These are phyloP conservation scores for Blumeria graminis DNA, from an alignment of 2,329 filamentous ascomycete species.

Conservation along the genomic window DNA sequence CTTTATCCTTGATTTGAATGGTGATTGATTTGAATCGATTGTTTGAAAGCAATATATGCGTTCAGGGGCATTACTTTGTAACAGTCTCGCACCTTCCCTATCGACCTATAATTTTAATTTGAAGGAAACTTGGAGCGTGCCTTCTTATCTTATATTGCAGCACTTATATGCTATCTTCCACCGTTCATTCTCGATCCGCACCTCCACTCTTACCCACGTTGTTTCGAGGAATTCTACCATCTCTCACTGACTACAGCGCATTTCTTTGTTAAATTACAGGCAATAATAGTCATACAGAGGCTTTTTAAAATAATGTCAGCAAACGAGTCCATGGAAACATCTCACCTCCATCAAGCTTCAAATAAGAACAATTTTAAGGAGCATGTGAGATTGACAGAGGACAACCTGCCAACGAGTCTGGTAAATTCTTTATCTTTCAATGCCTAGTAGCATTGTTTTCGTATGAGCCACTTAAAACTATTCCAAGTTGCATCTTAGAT, in stretches of 20 bases:
- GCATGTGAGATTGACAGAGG: conserved; percentile 9
- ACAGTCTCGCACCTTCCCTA: conserved; percentile 1
- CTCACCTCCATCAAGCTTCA: conserved; percentile 17
- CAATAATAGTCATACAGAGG: background rate
- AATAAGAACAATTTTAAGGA: conserved; percentile 18
- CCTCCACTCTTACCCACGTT: conserved; percentile 8
- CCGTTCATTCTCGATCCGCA: conserved; percentile 9
- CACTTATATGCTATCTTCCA: conserved; percentile 12
- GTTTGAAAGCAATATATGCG: background rate
- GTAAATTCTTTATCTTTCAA: conserved; percentile 1
- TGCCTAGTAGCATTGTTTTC: background rate
- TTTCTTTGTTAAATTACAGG: conserved; percentile 10
- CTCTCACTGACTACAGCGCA: conserved; percentile 2
- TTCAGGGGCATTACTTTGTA: background rate
- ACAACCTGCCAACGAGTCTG: conserved; percentile 5
- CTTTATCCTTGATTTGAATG: too few relatives aligned
- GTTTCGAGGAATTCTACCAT: conserved; percentile 11
- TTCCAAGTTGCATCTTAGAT: background rate
- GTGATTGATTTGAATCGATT: too few relatives aligned
- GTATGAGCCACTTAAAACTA: background rate
- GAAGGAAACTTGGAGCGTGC: conserved; percentile 4
- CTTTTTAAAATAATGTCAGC: conserved; percentile 18
- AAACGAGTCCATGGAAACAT: conserved; percentile 19
- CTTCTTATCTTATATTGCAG: conserved; percentile 14
- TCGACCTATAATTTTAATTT: background rate